Percentiles rank a stretch among this genome's conserved stretches.
Evolutionary conservation across 1,139 yeast species (phyloP).

Genomic region (Magnusiomyces tetraspermus): DNA sequence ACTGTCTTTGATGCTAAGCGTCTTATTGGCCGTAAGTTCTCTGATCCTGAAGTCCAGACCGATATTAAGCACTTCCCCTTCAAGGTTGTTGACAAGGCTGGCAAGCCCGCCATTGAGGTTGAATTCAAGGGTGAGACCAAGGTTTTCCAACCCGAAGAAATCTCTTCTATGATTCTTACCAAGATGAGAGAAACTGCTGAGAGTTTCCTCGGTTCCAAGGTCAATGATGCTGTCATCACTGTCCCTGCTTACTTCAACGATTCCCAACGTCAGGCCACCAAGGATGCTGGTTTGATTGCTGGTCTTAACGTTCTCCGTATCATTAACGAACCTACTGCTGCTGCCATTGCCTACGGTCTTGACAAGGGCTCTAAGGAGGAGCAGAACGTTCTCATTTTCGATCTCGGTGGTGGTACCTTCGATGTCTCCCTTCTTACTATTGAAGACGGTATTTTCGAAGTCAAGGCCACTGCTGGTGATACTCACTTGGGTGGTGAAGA

Average conservation of each 20-base stretch:
- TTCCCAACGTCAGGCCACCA: conserved; percentile 95
- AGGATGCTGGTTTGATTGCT: conserved; percentile 94
- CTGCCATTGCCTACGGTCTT: conserved; percentile 96
- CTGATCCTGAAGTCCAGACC: conserved; percentile 80
- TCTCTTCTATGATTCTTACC: conserved; percentile 88
- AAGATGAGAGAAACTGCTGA: conserved; percentile 96
- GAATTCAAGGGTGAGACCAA: conserved; percentile 90
- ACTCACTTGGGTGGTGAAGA: no score
- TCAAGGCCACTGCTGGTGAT: no score
- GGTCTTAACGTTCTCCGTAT: conserved; percentile 91
- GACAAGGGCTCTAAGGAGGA: conserved; percentile 85
- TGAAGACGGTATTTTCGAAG: no score
- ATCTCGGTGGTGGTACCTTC: no score
- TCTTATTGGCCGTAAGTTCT: conserved; percentile 87
- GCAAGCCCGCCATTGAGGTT: conserved; percentile 33
- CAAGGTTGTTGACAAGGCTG: conserved; percentile 68
- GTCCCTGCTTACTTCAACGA: conserved; percentile 96
- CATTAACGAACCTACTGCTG: conserved; percentile 95
- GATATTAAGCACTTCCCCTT: conserved; percentile 95
- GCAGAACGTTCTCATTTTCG: conserved; percentile 83
- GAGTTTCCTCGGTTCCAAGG: conserved; percentile 78
- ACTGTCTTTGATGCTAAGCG: conserved; percentile 96
- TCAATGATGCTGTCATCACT: conserved; percentile 84
- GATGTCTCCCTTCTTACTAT: no score
- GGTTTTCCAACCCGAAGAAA: conserved; percentile 91